phyloP scores from a whole-genome alignment of 2,329 filamentous ascomycete species.

The Xylaria digitata region DNA sequence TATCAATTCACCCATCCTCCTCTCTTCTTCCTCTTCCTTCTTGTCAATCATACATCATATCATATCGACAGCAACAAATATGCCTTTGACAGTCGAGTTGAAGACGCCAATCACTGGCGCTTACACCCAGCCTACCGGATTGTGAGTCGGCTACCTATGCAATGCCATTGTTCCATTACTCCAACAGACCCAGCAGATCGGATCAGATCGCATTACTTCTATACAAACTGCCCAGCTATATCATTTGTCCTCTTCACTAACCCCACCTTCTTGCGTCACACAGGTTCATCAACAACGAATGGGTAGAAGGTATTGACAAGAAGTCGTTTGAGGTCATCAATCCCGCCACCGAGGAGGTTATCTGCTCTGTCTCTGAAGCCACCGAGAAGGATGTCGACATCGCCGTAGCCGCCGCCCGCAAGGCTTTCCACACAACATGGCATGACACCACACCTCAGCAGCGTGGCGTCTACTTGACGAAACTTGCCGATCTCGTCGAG shows the following conservation, averaged over 20 bases:
- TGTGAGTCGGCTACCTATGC: constrained; percentile 58
- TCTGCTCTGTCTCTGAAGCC: constrained; percentile 84
- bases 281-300: constrained; percentile 95
- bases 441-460: constrained; percentile 73
- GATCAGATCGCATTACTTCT: neutral
- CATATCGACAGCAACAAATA: constrained; percentile 44
- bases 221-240: neutral
- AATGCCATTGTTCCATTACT: neutral
- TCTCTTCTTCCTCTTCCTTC: neutral
- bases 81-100: constrained; percentile 68
- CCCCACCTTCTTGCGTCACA: constrained; percentile 16
- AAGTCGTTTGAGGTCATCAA: constrained; percentile 94
- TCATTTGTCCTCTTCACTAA: constrained; percentile 28
- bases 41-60: neutral
- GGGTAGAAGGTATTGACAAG: constrained; percentile 83
- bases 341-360: constrained; percentile 85
- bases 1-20: neutral
- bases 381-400: constrained; percentile 87
- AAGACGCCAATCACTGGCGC: constrained; percentile 74
- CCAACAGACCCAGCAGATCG: neutral
- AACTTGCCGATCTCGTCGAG: constrained; percentile 84
- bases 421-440: constrained; percentile 84
- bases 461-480: constrained; percentile 76
- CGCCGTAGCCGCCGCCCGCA: constrained; percentile 85
- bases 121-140: constrained; percentile 70